These are phyloP conservation scores for Reutealis trisperma DNA, from an alignment of 345 rosid species.

Conservation along the genomic window DNA sequence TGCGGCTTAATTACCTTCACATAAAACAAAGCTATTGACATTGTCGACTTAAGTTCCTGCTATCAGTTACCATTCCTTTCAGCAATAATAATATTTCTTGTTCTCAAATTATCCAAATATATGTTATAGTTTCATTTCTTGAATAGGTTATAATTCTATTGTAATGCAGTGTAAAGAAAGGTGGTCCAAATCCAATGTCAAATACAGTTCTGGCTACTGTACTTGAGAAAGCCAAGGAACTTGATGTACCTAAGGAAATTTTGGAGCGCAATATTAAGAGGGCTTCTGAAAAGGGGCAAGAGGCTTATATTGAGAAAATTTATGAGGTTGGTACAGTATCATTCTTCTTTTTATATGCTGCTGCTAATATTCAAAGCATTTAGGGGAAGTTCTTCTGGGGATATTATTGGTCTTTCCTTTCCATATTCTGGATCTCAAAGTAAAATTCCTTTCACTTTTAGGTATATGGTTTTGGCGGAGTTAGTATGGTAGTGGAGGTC, in stretches of 20 bases:
- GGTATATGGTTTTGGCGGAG: conserved; percentile 97
- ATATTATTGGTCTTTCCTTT: neutral
- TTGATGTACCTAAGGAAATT: conserved; percentile 91
- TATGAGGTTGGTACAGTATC: conserved; percentile 60
- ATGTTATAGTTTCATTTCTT: neutral
- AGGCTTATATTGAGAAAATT: conserved; percentile 78
- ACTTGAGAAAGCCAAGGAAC: conserved; percentile 85
- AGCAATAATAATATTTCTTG: neutral
- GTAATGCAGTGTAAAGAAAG: conserved; percentile 74
- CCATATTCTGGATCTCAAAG: conserved; percentile 8
- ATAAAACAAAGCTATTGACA: neutral
- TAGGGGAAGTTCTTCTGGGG: neutral
- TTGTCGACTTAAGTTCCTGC: neutral
- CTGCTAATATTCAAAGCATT: neutral
- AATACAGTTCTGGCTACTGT: conserved; percentile 71
- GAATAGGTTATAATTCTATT: neutral
- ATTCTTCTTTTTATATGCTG: conserved; percentile 17
- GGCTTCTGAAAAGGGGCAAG: conserved; percentile 92
- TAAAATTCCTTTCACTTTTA: conserved; percentile 29
- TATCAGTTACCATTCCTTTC: neutral
- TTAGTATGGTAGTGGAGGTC: conserved; percentile 86
- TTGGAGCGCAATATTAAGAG: conserved; percentile 88
- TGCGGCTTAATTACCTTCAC: neutral
- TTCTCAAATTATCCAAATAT: neutral
- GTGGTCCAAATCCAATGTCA: conserved; percentile 79